Evolutionary conservation across 139 green algal genomes (phyloP).

Genomic region (Pleodorina starrii): DNA sequence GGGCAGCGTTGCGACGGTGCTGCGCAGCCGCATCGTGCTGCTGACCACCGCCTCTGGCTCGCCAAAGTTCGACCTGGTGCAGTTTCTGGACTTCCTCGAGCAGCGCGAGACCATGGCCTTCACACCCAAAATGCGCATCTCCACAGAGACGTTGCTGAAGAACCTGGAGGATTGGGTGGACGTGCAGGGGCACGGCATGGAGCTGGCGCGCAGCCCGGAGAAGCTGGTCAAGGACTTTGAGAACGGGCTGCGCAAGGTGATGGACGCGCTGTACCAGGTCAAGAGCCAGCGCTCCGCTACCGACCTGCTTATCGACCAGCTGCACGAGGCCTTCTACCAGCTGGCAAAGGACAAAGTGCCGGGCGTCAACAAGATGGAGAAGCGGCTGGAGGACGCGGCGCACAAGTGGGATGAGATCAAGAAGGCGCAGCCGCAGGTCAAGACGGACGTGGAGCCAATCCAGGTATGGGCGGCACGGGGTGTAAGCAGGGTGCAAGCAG

Average conservation of each 20-base stretch:
- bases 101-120: conserved; percentile 67
- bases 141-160: conserved; percentile 65
- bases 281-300: conserved; percentile 76
- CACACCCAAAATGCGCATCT: conserved; percentile 69
- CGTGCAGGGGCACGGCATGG: conserved; percentile 73
- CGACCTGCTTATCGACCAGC: conserved; percentile 86
- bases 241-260: conserved; percentile 80
- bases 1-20: conserved; percentile 55
- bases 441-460: conserved; percentile 79
- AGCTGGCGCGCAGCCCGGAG: conserved; percentile 72
- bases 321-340: conserved; percentile 71
- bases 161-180: conserved; percentile 79
- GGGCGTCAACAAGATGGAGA: conserved; percentile 74
- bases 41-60: conserved; percentile 73
- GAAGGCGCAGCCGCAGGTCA: conserved; percentile 77
- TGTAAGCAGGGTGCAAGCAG: too few species aligned
- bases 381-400: conserved; percentile 79
- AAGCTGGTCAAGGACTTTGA: conserved; percentile 74
- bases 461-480: conserved; percentile 58
- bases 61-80: conserved; percentile 76
- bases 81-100: conserved; percentile 74
- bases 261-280: conserved; percentile 84
- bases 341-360: conserved; percentile 69
- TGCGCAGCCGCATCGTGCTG: conserved; percentile 65
- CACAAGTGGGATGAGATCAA: conserved; percentile 83